phyloP scores from a whole-genome alignment of 1,284 basidiomycete genomes.

The Leccinum griseonigrum region DNA sequence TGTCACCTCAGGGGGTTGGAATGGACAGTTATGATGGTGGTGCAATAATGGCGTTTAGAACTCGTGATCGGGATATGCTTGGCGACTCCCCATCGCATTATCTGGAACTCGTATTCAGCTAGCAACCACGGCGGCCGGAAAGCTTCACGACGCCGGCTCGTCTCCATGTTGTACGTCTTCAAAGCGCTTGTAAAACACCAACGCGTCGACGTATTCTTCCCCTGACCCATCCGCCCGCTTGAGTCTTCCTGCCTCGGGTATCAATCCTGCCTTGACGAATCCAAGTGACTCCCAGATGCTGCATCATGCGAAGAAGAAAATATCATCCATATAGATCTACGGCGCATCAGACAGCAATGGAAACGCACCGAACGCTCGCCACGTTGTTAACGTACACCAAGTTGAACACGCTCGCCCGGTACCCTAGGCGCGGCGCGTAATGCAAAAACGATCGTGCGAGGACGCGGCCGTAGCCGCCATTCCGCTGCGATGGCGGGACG shows the following conservation, averaged over 20 bases:
- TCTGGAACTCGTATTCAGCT: not conserved
- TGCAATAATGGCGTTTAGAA: not conserved
- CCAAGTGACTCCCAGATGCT: slow-evolving; percentile 86
- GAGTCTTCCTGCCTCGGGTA: slow-evolving; percentile 84
- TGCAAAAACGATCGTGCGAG: slow-evolving; percentile 81
- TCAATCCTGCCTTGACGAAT: slow-evolving; percentile 79
- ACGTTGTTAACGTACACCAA: slow-evolving; percentile 85
- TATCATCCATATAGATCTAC: not conserved
- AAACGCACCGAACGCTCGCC: slow-evolving; percentile 60
- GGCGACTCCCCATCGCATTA: not conserved
- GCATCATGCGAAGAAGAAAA: too few species aligned
- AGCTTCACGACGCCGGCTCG: not conserved
- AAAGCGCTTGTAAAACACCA: slow-evolving; percentile 84
- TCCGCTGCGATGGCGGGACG: slow-evolving; percentile 67
- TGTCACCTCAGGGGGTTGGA: not conserved
- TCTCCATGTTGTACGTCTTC: slow-evolving; percentile 9
- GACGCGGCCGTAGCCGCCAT: slow-evolving; percentile 67
- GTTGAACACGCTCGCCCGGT: slow-evolving; percentile 90
- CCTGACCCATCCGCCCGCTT: slow-evolving; percentile 60
- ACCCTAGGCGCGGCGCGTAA: slow-evolving; percentile 80
- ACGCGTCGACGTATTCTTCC: slow-evolving; percentile 89
- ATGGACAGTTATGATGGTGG: not conserved
- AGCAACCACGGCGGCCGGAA: not conserved
- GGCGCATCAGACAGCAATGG: not conserved
- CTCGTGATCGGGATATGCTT: not conserved